phyloP scores from a whole-genome alignment of 164 flowering plant genomes.

The Magnolia kwangsiensis region DNA sequence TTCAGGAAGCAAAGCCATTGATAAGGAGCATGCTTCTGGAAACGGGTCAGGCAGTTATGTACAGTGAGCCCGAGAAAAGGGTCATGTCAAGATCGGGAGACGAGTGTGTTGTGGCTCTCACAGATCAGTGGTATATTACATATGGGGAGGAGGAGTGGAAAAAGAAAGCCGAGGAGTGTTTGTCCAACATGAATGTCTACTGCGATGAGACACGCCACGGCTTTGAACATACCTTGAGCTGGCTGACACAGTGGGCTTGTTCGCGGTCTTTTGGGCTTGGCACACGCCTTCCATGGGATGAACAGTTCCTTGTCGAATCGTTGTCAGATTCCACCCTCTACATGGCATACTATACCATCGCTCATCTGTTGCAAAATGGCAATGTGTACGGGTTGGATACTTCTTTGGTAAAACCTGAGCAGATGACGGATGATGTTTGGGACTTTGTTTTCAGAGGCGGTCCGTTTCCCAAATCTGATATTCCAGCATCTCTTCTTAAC shows the following conservation, averaged over 20 bases:
- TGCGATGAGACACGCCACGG: constrained; percentile 76
- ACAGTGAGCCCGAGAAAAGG: constrained; percentile 88
- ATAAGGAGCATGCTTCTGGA: constrained; percentile 64
- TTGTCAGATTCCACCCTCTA: constrained; percentile 85
- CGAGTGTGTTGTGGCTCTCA: constrained; percentile 90
- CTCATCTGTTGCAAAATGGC: constrained; percentile 67
- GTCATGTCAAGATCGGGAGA: constrained; percentile 90
- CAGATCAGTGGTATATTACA: constrained; percentile 87
- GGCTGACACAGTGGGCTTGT: constrained; percentile 90
- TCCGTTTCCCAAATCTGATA: constrained; percentile 43
- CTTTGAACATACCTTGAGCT: constrained; percentile 75
- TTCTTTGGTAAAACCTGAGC: constrained; percentile 68
- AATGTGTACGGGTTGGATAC: constrained; percentile 32
- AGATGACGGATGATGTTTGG: constrained; percentile 90
- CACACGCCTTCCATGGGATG: constrained; percentile 86
- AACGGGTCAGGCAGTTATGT: constrained; percentile 54
- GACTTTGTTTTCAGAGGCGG: constrained; percentile 66
- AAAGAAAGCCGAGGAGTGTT: constrained; percentile 48
- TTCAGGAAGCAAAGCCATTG: constrained; percentile 78
- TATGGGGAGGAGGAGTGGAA: constrained; percentile 86
- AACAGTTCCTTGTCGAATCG: constrained; percentile 83
- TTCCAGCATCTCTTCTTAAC: constrained; percentile 44
- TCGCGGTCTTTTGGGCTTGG: constrained; percentile 37
- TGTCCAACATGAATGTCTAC: constrained; percentile 67
- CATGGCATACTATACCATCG: constrained; percentile 88